Conservation (phyloP, 176 grass and related monocot species). For the Lolium rigidum region DNA sequence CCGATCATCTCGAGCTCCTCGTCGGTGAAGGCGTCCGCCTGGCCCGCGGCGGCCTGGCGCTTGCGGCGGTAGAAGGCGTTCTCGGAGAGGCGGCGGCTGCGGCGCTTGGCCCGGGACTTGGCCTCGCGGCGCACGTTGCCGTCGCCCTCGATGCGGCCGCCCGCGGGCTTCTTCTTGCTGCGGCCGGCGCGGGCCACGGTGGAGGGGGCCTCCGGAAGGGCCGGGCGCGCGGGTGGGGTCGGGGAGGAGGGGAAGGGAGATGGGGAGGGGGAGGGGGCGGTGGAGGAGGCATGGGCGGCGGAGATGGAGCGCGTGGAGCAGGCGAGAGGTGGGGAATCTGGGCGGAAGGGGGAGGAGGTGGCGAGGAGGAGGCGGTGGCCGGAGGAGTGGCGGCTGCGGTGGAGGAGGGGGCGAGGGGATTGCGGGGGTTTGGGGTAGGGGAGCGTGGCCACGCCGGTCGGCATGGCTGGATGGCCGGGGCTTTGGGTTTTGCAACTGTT, state of each 20-base stretch:
- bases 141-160: slow-evolving; percentile 78
- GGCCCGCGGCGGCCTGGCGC: slow-evolving; percentile 34
- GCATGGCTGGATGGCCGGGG: slow-evolving; percentile 41
- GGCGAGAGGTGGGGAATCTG: not conserved
- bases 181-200: slow-evolving; percentile 67
- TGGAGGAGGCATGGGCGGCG: slow-evolving; percentile 40
- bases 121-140: slow-evolving; percentile 81
- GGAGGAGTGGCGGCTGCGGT: slow-evolving; percentile 25
- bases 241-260: slow-evolving; percentile 44
- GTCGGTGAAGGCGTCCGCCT: slow-evolving; percentile 81
- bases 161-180: slow-evolving; percentile 73
- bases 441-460: slow-evolving; percentile 28
- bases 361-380: slow-evolving; percentile 31
- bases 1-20: slow-evolving; percentile 88
- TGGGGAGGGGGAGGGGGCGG: not conserved
- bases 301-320: not conserved
- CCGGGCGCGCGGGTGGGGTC: slow-evolving; percentile 29
- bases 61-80: slow-evolving; percentile 93
- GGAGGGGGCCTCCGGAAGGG: slow-evolving; percentile 36
- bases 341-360: not conserved
- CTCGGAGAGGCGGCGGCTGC: slow-evolving; percentile 67
- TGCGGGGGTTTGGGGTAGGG: slow-evolving; percentile 6
- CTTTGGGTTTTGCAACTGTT: slow-evolving; percentile 45
- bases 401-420: slow-evolving; percentile 23
- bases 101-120: slow-evolving; percentile 66